Evolutionary conservation across 352 stramenopile genomes (phyloP).

Genomic region (Pythium brachiatum): DNA sequence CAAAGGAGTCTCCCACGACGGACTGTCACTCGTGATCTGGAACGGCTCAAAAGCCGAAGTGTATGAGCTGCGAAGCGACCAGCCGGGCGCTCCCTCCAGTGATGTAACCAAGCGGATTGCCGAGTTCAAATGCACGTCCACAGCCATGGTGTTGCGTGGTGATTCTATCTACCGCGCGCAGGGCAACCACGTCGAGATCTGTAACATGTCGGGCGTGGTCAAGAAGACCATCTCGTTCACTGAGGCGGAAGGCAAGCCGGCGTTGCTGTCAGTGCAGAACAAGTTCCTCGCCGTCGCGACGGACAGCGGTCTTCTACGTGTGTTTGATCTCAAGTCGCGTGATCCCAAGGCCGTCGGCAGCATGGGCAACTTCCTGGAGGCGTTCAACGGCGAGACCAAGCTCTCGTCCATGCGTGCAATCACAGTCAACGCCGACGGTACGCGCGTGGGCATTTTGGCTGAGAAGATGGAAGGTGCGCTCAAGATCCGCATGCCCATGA

Average conservation of each 20-base stretch:
- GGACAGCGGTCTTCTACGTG: conserved; percentile 76
- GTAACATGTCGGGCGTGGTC: conserved; percentile 83
- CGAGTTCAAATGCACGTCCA: conserved; percentile 76
- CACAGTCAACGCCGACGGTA: conserved; percentile 88
- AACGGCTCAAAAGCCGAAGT: conserved; percentile 84
- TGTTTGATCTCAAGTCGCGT: conserved; percentile 83
- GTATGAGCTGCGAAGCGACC: conserved; percentile 66
- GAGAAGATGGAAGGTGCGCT: conserved; percentile 75
- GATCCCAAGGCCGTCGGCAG: conserved; percentile 87
- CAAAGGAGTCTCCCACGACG: conserved; percentile 85
- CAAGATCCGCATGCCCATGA: conserved; percentile 82
- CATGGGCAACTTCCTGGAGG: conserved; percentile 71
- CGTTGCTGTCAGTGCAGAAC: conserved; percentile 82
- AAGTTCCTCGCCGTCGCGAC: conserved; percentile 91
- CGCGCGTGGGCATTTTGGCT: conserved; percentile 84
- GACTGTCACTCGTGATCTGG: conserved; percentile 76
- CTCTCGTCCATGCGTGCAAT: conserved; percentile 59
- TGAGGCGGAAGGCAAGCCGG: conserved; percentile 83
- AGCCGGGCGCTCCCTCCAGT: conserved; percentile 19
- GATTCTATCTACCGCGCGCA: conserved; percentile 88
- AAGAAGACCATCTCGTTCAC: conserved; percentile 90
- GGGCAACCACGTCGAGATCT: conserved; percentile 86
- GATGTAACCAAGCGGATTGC: conserved; percentile 50
- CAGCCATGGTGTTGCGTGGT: conserved; percentile 68
- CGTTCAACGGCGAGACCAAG: conserved; percentile 50